A percentile compares a stretch with the other conserved stretches of the same genome.
Conservation (phyloP, 2,329 filamentous ascomycete genomes). For the Fusarium abutilonis region DNA sequence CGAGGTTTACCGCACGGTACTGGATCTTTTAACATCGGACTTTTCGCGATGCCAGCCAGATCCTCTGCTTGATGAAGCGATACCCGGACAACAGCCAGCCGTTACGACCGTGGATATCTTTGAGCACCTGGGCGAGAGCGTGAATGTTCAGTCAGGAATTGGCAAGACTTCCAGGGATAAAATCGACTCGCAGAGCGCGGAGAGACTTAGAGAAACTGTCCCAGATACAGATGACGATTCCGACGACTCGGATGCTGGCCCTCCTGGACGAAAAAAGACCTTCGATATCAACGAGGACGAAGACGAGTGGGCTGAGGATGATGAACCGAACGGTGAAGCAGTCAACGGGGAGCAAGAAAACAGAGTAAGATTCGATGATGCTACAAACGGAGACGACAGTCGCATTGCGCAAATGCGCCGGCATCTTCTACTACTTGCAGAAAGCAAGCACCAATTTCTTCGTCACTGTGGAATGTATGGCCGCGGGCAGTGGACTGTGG, state of each 20-base stretch:
- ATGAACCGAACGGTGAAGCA: slow-evolving; percentile 42
- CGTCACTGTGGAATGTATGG: slow-evolving; percentile 71
- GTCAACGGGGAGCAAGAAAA: slow-evolving; percentile 52
- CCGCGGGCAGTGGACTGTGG: slow-evolving; percentile 81
- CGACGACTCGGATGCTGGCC: slow-evolving; percentile 49
- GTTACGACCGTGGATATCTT: slow-evolving; percentile 68
- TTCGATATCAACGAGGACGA: slow-evolving; percentile 49
- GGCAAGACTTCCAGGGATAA: slow-evolving; percentile 62
- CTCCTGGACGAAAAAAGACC: slow-evolving; percentile 31
- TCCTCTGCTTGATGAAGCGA: slow-evolving; percentile 52
- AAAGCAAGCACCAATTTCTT: slow-evolving; percentile 75
- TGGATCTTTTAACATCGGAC: slow-evolving; percentile 75
- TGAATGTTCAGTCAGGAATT: slow-evolving; percentile 67
- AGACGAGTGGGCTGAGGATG: slow-evolving; percentile 47
- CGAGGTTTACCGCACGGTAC: slow-evolving; percentile 78
- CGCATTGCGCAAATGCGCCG: slow-evolving; percentile 71
- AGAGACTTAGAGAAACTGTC: slow-evolving; percentile 58
- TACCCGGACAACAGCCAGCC: slow-evolving; percentile 45
- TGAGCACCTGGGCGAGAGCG: slow-evolving; percentile 60
- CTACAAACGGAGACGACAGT: slow-evolving; percentile 53
- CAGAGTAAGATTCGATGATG: slow-evolving; percentile 65
- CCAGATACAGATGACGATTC: slow-evolving; percentile 50
- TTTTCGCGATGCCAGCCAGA: slow-evolving; percentile 73
- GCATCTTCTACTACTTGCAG: slow-evolving; percentile 76
- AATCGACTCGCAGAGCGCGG: slow-evolving; percentile 58